Conservation (phyloP, 176 grass and related monocot genomes). For the Lolium rigidum region DNA sequence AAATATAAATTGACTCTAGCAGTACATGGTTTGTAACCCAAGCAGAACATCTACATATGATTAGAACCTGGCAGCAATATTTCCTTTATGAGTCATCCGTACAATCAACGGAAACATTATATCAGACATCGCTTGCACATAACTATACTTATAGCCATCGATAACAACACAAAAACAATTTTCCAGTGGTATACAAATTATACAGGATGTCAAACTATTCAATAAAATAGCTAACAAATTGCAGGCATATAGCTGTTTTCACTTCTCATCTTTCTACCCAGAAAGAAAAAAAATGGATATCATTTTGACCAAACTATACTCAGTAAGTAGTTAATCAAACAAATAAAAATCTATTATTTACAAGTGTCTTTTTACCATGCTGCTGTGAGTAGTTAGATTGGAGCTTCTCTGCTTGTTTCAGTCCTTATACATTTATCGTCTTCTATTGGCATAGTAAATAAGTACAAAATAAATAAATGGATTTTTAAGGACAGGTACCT, state of each 20-base stretch:
- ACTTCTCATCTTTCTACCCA: background rate
- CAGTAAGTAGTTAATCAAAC: slow-evolving; percentile 19
- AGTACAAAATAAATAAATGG: background rate
- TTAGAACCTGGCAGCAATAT: background rate
- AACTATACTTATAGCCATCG: background rate
- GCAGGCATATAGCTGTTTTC: slow-evolving; percentile 1
- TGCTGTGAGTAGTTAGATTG: background rate
- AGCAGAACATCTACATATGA: slow-evolving; percentile 9
- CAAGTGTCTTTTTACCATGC: background rate
- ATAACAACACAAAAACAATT: background rate
- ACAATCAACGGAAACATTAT: slow-evolving; percentile 4
- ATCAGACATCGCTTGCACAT: slow-evolving; percentile 1
- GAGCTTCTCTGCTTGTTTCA: background rate
- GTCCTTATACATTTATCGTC: background rate
- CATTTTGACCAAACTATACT: background rate
- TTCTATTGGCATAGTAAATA: background rate
- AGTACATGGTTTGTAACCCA: slow-evolving; percentile 26
- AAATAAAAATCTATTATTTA: background rate
- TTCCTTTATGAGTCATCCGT: background rate
- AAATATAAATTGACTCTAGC: background rate
- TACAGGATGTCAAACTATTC: slow-evolving; percentile 24
- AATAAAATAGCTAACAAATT: slow-evolving; percentile 10
- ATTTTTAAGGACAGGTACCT: slow-evolving; percentile 49
- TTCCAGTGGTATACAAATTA: background rate
- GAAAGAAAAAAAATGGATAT: background rate